Base-by-base conservation (phyloP, 192 early-diverging fungal species). In the Entophlyctis luteolus region DNA sequence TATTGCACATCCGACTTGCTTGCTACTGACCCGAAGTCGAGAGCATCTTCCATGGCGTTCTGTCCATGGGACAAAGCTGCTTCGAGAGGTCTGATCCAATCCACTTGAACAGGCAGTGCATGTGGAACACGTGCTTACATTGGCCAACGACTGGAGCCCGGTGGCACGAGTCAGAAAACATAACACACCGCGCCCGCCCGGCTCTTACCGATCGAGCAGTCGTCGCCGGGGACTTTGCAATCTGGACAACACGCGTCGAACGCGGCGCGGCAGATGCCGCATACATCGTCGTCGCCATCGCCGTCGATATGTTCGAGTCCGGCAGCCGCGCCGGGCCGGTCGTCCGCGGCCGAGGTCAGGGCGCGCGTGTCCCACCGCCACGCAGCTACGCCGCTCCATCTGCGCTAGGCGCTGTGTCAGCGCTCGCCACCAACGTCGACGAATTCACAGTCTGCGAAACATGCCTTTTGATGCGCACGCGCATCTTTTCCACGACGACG, bases 101-200 rank as follows among this genome's bases (percentile, higher is more conserved):
- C 68, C 68, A 62, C n/a, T 50, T 93, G 39, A 85, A 70, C 23
- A 97, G 76, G 62, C 95, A 98, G 73, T 98, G 95, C 84, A 95
- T 85, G 73, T 98, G 95, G 74, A 98, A 98, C 4, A 87, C 87
- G 67, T 98, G 95, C 28, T 77, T 83, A 79, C 95, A 98, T 56
- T 92, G 84, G 62, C 95, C 95, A 89, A 88, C 91, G 31, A 94
- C 88, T 89, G 60, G 12, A 35, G 20, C 29, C n/a, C 2, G 25
- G 14, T 65, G 12, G 46, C 20, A 36, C 5, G 59, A 35, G 5
- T n/a, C 56, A 59, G 36, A 23, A 20, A 5, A 36, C n/a, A 22
- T 3, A 22, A 8, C 22, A 0, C 33, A 57, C 5, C 12, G 18
- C 18, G 8, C 54, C 12, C 16, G 2, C 8, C 25, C 18, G n/a